Base-by-base conservation (phyloP, 2,329 filamentous ascomycete genomes). In the Epichloe festucae region DNA sequence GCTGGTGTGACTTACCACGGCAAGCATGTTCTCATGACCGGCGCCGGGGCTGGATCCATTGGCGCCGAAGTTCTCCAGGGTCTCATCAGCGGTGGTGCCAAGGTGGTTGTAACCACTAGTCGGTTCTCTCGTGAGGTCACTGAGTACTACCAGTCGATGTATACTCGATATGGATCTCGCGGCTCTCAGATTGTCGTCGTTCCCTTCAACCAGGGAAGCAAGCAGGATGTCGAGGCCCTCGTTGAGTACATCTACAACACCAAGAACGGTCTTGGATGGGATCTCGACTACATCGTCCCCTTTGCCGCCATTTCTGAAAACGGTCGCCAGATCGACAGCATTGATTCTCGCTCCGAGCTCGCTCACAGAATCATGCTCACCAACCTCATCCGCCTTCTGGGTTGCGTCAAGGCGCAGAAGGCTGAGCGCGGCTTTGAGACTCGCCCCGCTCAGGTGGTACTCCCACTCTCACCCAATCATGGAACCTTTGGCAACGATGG, bases 71-170 rank as follows among this genome's bases (percentile, higher is more conserved):
- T 98, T 50, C 78, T 98, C 14, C 90, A 96, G 70, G 93, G 93
- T 53, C 77, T 98, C 56, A 89, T 98, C 69, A 95, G 89, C 64
- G 93, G 94, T 72, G 93, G 93, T 65, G 93, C 93, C 58, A 94
- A 93, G 75, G 94, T 98, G 41, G 76, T 97, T 49, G 94, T 98
- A 53, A 98, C 93, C 14, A 98, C 93, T 17, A 95, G 88, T 64
- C 84, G 93, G 60, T 98, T 93, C 76, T 98, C 93, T 15, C 87
- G 89, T 45, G 87, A 96, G 68, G 93, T 98, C 52, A 98, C 93
- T 5, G 93, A 98, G 73, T 98, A 97, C 74, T 98, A 98, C 73
- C 93, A 98, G 71, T 84, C 89, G 52, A 97, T 98, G 87, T 98
- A 98, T 70, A 87, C 90, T 56, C 87, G 90, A 55, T 95, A 87